A percentile compares a stretch with the other conserved stretches of the same genome.
phyloP scores from a whole-genome alignment of 371 early-diverging fungal species.

The Synchytrium microbalum region DNA sequence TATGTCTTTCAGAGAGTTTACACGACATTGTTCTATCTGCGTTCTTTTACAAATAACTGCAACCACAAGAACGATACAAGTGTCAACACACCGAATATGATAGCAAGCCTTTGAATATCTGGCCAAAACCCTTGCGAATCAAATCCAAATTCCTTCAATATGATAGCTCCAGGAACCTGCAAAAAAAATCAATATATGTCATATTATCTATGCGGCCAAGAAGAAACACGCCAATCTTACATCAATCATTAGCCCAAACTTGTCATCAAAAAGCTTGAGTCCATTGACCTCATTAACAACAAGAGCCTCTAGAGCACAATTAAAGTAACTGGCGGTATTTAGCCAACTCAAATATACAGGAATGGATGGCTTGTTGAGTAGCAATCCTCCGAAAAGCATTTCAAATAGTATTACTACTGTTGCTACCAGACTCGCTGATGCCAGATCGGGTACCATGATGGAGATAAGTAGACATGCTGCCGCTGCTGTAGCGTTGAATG shows the following conservation, averaged over 20 bases:
- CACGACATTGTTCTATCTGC: no score
- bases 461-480: slow-evolving; percentile 72
- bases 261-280: slow-evolving; percentile 66
- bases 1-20: no score
- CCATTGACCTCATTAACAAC: slow-evolving; percentile 78
- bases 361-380: slow-evolving; percentile 71
- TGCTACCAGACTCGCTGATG: slow-evolving; percentile 70
- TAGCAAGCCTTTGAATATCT: slow-evolving; percentile 45
- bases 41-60: slow-evolving; percentile 75
- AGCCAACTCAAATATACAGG: slow-evolving; percentile 68
- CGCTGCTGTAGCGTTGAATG: slow-evolving; percentile 80
- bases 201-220: slow-evolving; percentile 1
- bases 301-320: slow-evolving; percentile 81
- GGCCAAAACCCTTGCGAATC: slow-evolving; percentile 76
- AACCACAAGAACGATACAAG: slow-evolving; percentile 70
- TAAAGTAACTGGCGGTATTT: slow-evolving; percentile 75
- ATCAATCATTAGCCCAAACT: slow-evolving; percentile 29
- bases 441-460: slow-evolving; percentile 62
- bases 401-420: slow-evolving; percentile 77
- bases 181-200: background rate
- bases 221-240: slow-evolving; percentile 15
- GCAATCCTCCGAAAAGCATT: slow-evolving; percentile 83
- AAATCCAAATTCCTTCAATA: slow-evolving; percentile 86
- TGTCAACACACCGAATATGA: slow-evolving; percentile 40
- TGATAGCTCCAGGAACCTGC: slow-evolving; percentile 72